A percentile compares a stretch with the other conserved stretches of the same genome.
phyloP scores from a whole-genome alignment of 2,329 filamentous ascomycete genomes.

The Pseudocercospora crystallina region DNA sequence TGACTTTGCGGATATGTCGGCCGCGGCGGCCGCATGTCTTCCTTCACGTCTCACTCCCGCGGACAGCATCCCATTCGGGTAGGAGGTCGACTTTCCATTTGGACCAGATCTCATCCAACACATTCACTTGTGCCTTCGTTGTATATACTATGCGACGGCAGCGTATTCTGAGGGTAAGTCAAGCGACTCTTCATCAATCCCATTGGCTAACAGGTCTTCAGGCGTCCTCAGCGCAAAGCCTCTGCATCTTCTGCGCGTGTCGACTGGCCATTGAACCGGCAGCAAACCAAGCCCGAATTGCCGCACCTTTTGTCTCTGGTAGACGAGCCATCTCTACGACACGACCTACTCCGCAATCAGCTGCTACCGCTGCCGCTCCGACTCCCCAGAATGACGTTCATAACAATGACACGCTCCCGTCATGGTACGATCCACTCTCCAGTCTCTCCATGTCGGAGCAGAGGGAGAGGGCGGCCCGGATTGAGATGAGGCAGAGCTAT shows the following conservation, averaged over 20 bases:
- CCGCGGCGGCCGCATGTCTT: too few relatives aligned
- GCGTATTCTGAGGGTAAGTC: slow-evolving; percentile 29
- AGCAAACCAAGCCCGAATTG: slow-evolving; percentile 1
- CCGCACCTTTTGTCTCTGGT: slow-evolving; percentile 5
- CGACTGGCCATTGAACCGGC: slow-evolving; percentile 25
- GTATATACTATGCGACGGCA: slow-evolving; percentile 28
- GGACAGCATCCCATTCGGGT: neutral
- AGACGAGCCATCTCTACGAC: slow-evolving; percentile 19
- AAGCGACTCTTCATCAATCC: neutral
- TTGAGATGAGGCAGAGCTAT: slow-evolving; percentile 10
- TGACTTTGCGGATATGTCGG: neutral
- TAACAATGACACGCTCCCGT: neutral
- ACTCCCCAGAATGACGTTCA: slow-evolving; percentile 2
- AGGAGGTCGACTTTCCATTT: too few relatives aligned
- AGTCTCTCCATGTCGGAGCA: slow-evolving; percentile 25
- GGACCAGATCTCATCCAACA: too few relatives aligned
- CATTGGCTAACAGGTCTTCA: slow-evolving; percentile 17
- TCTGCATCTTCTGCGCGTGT: slow-evolving; percentile 37
- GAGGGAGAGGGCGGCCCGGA: slow-evolving; percentile 21
- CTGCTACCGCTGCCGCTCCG: slow-evolving; percentile 5
- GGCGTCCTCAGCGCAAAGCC: slow-evolving; percentile 31
- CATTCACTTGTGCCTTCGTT: too few relatives aligned
- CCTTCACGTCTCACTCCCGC: slow-evolving; percentile 1
- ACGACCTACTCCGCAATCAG: slow-evolving; percentile 11
- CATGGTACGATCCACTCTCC: slow-evolving; percentile 25